These are phyloP conservation scores for Dysphania ambrosioides DNA, from an alignment of 148 eudicot species.

Conservation along the genomic window DNA sequence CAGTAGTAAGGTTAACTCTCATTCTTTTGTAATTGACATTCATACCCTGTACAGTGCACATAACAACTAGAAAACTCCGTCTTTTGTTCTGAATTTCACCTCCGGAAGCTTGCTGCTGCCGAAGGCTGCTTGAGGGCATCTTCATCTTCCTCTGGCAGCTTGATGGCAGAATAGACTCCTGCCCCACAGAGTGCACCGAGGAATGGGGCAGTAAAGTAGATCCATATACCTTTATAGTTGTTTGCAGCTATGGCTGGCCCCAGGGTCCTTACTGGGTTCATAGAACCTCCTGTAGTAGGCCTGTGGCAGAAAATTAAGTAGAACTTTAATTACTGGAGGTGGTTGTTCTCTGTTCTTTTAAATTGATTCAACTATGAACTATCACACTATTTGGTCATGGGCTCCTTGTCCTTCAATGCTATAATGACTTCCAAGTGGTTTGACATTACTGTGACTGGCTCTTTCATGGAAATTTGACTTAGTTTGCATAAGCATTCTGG, in stretches of 20 bases:
- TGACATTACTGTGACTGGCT: not conserved
- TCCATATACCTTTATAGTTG: conserved; percentile 77
- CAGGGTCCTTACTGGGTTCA: conserved; percentile 95
- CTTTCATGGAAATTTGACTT: not conserved
- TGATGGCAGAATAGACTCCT: conserved; percentile 72
- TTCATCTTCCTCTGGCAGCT: conserved; percentile 62
- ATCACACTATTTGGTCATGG: not conserved
- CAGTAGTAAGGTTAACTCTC: conserved; percentile 20
- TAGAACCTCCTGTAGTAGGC: conserved; percentile 80
- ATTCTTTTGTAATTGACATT: conserved; percentile 6
- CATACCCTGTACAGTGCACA: conserved; percentile 22
- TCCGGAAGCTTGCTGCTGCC: conserved; percentile 49
- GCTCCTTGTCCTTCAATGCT: not conserved
- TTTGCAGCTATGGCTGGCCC: conserved; percentile 92
- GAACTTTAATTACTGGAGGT: conserved; percentile 7
- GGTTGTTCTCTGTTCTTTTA: not conserved
- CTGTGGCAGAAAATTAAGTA: conserved; percentile 31
- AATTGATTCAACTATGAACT: not conserved
- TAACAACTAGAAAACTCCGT: conserved; percentile 3
- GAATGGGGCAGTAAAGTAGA: conserved; percentile 79
- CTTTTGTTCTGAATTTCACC: conserved; percentile 24
- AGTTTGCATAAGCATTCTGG: not conserved
- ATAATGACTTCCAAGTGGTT: not conserved
- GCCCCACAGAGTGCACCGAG: conserved; percentile 91
- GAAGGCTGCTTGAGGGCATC: conserved; percentile 43